phyloP scores from a whole-genome alignment of 2,329 filamentous ascomycete genomes.

The Colletotrichum ledebouriae region DNA sequence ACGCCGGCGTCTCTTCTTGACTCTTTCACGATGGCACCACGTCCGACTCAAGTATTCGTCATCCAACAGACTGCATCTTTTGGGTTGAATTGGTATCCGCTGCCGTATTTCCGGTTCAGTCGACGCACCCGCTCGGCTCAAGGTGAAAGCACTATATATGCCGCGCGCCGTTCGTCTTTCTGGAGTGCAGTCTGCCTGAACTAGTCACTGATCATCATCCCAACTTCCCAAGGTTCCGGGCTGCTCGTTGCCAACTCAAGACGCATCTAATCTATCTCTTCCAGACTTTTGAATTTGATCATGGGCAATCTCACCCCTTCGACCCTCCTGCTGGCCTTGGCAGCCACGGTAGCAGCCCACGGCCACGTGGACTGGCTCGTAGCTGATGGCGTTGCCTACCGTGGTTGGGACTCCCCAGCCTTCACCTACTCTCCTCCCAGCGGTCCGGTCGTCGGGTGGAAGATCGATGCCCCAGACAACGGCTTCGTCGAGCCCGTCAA shows the following conservation, averaged over 20 bases:
- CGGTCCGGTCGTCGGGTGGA: slow-evolving; percentile 49
- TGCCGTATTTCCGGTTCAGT: background rate
- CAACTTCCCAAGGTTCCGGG: slow-evolving; percentile 15
- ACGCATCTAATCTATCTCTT: background rate
- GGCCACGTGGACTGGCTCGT: slow-evolving; percentile 51
- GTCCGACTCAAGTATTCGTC: background rate
- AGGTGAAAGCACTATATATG: slow-evolving; percentile 34
- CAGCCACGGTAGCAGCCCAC: slow-evolving; percentile 47
- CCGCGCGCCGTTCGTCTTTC: background rate
- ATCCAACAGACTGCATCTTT: background rate
- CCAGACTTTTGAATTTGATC: background rate
- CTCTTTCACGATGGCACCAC: slow-evolving; percentile 13
- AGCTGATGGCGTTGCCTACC: slow-evolving; percentile 50
- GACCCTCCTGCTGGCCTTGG: slow-evolving; percentile 44
- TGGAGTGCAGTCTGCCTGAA: slow-evolving; percentile 34
- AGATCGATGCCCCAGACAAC: slow-evolving; percentile 53
- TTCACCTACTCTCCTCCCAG: slow-evolving; percentile 44
- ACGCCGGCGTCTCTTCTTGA: background rate
- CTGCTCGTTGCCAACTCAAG: background rate
- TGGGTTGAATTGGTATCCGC: slow-evolving; percentile 11
- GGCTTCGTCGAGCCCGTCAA: slow-evolving; percentile 61
- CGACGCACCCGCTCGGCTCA: background rate
- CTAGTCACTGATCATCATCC: slow-evolving; percentile 22
- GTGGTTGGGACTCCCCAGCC: slow-evolving; percentile 59
- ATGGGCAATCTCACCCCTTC: slow-evolving; percentile 34